A percentile compares a stretch with the other conserved stretches of the same genome.
phyloP scores from a whole-genome alignment of 176 grass and related monocot genomes.

The Cenchrus americanus region DNA sequence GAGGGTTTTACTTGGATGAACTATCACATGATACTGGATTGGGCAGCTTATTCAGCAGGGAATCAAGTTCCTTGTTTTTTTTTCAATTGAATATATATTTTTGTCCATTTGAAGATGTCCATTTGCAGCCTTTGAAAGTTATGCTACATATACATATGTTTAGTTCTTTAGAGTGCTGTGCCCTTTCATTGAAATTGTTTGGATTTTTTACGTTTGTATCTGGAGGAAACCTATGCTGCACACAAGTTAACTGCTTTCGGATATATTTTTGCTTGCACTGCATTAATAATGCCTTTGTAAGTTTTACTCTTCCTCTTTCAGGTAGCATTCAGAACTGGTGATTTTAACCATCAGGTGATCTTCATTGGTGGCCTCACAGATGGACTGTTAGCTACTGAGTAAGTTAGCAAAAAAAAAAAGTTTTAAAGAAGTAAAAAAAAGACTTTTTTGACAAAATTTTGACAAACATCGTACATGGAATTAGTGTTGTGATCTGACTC shows the following conservation, averaged over 20 bases:
- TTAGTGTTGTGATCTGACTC: background rate
- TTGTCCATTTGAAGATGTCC: background rate
- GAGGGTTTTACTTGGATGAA: background rate
- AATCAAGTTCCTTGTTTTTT: background rate
- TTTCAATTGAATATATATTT: too few species aligned
- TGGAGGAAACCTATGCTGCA: background rate
- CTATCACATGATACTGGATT: background rate
- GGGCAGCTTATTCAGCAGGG: background rate
- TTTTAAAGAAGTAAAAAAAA: slow-evolving; percentile 29
- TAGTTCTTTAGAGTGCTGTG: background rate
- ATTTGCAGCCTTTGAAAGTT: background rate
- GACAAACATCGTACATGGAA: background rate
- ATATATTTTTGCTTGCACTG: slow-evolving; percentile 33
- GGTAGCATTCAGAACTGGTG: slow-evolving; percentile 87
- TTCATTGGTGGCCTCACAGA: slow-evolving; percentile 95
- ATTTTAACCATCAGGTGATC: slow-evolving; percentile 94
- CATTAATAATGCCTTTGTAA: background rate
- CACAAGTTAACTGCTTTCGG: background rate
- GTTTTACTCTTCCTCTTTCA: slow-evolving; percentile 43
- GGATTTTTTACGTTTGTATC: slow-evolving; percentile 10
- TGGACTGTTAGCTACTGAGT: slow-evolving; percentile 92
- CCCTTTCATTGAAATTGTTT: slow-evolving; percentile 2
- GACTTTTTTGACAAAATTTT: slow-evolving; percentile 10
- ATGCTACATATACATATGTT: slow-evolving; percentile 10
- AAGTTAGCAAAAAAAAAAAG: slow-evolving; percentile 32